Base-by-base conservation (phyloP, 768 basidiomycete species). In the Strobilomyces dryophilus region DNA sequence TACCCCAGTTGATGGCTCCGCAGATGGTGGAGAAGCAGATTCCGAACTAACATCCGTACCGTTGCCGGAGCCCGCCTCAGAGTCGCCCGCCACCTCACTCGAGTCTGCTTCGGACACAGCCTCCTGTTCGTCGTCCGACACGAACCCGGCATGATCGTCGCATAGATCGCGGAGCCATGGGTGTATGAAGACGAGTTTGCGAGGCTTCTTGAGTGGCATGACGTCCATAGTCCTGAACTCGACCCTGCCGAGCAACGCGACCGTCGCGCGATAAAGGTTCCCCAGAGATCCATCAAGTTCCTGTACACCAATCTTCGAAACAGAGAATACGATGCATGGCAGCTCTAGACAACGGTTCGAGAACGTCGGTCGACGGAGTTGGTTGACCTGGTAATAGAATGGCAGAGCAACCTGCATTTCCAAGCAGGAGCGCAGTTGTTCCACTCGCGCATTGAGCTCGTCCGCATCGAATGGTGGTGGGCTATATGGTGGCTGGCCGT, bases 101-200 rank as follows among this genome's bases (percentile, higher is more conserved):
- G 27, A 27, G 27, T 34, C 32, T 34, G 32, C 3, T 2, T 34
- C 32, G 5, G 9, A 9, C n/a, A n/a, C n/a, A 3, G 10, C 32
- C 32, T 34, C 12, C 2, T 24, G 10, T 2, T 47, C 50, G 3
- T 45, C 35, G 4, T 27, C 8, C 27, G 12, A 42, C 4, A 12
- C 36, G 11, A 31, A 35, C 3, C 14, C 42, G 32, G 37, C 51
- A 7, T 15, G 29, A 2, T 8, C 27, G 14, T 35, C 42, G 2
- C 29, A 2, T 17, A 60, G 37, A 42, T 53, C 53, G n/a, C 18
- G 50, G 31, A 58, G 12, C 56, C 59, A 58, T 1, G 56, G 59
- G 12, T 54, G 26, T 20, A 40, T 8, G 3, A 40, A 21, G 8
- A 40, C 6, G 8, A 40, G 39, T 12, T 20, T 40, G 18, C 20